Conservation (phyloP, 352 stramenopile species). For the Phytophthora crassamura region DNA sequence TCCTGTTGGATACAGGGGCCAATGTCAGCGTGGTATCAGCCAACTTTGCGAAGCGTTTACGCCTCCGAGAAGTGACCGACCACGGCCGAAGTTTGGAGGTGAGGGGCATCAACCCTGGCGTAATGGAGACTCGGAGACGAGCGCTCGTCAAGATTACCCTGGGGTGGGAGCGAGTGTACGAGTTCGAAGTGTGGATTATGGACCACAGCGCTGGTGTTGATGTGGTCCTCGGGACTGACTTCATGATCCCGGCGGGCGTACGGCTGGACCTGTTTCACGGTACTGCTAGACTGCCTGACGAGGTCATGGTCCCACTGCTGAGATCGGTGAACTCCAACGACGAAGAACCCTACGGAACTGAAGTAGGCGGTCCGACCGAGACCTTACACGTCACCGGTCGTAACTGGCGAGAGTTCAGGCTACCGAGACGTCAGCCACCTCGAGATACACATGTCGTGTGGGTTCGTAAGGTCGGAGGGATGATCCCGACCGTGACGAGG, state of each 20-base stretch:
- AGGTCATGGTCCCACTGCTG: constrained; percentile 4
- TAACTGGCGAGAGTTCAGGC: constrained; percentile 6
- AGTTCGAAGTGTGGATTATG: constrained; percentile 17
- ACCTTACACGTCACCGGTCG: not conserved
- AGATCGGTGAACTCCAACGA: not conserved
- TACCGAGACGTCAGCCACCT: not conserved
- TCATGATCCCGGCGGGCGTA: constrained; percentile 10
- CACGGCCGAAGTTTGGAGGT: not conserved
- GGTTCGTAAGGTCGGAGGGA: not conserved
- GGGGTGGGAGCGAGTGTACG: not conserved
- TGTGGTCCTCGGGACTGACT: constrained; percentile 6
- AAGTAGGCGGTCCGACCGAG: no score
- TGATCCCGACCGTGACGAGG: constrained; percentile 2
- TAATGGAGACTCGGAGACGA: not conserved
- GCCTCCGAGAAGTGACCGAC: not conserved
- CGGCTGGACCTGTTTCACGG: constrained; percentile 12
- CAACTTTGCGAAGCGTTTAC: not conserved
- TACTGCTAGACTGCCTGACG: constrained; percentile 8
- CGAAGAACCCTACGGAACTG: no score
- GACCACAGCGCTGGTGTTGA: constrained; percentile 1
- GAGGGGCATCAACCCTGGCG: not conserved
- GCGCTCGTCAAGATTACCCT: constrained; percentile 4
- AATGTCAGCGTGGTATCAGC: constrained; percentile 1
- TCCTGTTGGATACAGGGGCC: not conserved
- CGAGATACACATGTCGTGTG: not conserved